Conservation (phyloP, 345 rosid species). For the Moringa oleifera region DNA sequence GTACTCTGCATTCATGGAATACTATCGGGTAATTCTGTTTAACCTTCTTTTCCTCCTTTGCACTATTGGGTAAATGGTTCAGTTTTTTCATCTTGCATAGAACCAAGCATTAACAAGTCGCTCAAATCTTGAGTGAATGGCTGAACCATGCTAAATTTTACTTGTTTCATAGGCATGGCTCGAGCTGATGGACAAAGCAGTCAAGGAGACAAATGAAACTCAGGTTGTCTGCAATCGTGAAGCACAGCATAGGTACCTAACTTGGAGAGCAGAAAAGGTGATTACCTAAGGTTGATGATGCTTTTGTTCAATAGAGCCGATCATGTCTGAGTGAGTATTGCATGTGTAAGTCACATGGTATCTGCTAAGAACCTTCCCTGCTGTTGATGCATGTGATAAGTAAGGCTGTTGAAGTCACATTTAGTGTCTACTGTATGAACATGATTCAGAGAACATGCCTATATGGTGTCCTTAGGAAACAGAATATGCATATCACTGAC, state of each 20-base stretch:
- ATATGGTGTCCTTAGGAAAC: neutral
- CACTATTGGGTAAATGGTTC: neutral
- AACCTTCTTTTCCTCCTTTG: neutral
- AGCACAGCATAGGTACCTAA: conserved; percentile 63
- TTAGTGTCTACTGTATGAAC: neutral
- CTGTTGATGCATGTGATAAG: no score
- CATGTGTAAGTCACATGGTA: no score
- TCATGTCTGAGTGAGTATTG: neutral
- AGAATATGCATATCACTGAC: neutral
- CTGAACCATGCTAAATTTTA: neutral
- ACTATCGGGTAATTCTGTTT: conserved; percentile 43
- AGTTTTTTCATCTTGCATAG: no score
- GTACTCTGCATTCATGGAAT: conserved; percentile 58
- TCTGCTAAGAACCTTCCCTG: neutral
- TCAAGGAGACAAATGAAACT: conserved; percentile 33
- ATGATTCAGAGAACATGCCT: neutral
- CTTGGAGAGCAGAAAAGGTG: conserved; percentile 78
- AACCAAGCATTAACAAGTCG: neutral
- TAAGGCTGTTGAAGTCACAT: no score
- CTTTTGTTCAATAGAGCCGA: neutral
- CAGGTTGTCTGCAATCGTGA: conserved; percentile 34
- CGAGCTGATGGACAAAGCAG: conserved; percentile 41
- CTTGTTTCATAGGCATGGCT: conserved; percentile 47
- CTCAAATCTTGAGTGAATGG: neutral
- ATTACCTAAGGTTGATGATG: neutral